A percentile compares a stretch with the other conserved stretches of the same genome.
Evolutionary conservation across 2,329 filamentous ascomycete genomes (phyloP).

Genomic region (Lachnellula arida): DNA sequence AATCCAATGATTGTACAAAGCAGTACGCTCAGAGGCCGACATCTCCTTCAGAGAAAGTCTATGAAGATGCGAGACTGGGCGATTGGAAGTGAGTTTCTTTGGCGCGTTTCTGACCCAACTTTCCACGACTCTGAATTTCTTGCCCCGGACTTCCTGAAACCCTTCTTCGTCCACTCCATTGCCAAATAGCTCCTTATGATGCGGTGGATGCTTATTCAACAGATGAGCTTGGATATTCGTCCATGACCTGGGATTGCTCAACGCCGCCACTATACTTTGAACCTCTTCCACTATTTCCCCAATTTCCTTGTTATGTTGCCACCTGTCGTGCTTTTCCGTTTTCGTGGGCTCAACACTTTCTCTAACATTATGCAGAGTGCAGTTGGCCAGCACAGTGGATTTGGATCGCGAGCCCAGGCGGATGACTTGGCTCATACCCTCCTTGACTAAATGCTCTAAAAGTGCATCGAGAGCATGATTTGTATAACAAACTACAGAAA

Average conservation of each 20-base stretch:
- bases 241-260: constrained; percentile 23
- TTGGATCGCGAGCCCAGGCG: constrained; percentile 24
- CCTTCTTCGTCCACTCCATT: constrained; percentile 18
- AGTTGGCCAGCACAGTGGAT: constrained; percentile 21
- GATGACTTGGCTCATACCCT: constrained; percentile 23
- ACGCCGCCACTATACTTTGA: constrained; percentile 16
- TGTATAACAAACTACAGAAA: constrained; percentile 28
- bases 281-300: constrained; percentile 15
- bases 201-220: constrained; percentile 11
- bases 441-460: constrained; percentile 27
- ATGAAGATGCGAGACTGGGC: constrained; percentile 14
- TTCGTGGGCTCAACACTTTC: constrained; percentile 16
- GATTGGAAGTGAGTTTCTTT: constrained; percentile 19
- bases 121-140: constrained; percentile 18
- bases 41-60: constrained; percentile 18
- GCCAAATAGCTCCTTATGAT: constrained; percentile 19
- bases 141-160: constrained; percentile 19
- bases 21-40: constrained; percentile 14
- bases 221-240: constrained; percentile 19
- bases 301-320: constrained; percentile 20
- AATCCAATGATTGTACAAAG: constrained; percentile 19
- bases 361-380: constrained; percentile 16
- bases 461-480: constrained; percentile 33
- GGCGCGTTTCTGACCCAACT: constrained; percentile 21
- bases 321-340: constrained; percentile 21